Evolutionary conservation across 441 rosid genomes (phyloP).

Genomic region (Syzygium syzygioides): DNA sequence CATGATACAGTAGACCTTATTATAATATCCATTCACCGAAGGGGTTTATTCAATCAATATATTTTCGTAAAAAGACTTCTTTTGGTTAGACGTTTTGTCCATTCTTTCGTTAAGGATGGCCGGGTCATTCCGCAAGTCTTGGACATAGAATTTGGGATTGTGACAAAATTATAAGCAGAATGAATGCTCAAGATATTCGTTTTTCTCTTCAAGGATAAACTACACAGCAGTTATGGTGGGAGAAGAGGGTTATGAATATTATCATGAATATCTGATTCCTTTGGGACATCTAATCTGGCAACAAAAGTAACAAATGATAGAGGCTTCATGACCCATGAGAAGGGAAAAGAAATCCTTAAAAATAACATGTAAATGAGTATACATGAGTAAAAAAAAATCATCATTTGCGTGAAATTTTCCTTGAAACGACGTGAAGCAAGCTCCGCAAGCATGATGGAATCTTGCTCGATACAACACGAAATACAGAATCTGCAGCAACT

Average conservation of each 20-base stretch:
- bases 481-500: not conserved
- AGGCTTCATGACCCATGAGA: not conserved
- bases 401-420: not conserved
- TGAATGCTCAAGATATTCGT: not conserved
- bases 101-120: not conserved
- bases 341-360: not conserved
- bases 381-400: not conserved
- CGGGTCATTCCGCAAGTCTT: not conserved
- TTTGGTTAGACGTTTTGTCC: not conserved
- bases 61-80: not conserved
- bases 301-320: not conserved
- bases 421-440: not conserved
- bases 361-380: not conserved
- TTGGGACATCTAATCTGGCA: not conserved
- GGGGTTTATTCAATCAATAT: not conserved
- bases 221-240: not conserved
- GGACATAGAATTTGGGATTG: not conserved
- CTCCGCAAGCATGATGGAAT: not conserved
- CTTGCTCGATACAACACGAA: not conserved
- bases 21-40: not conserved
- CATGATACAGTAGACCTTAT: fast-evolving
- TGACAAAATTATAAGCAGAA: not conserved
- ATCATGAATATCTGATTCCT: not conserved
- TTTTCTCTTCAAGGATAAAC: not conserved
- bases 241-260: not conserved